These are phyloP conservation scores for Beta corolliflora DNA, from an alignment of 179 eudicot genomes.

Conservation along the genomic window DNA sequence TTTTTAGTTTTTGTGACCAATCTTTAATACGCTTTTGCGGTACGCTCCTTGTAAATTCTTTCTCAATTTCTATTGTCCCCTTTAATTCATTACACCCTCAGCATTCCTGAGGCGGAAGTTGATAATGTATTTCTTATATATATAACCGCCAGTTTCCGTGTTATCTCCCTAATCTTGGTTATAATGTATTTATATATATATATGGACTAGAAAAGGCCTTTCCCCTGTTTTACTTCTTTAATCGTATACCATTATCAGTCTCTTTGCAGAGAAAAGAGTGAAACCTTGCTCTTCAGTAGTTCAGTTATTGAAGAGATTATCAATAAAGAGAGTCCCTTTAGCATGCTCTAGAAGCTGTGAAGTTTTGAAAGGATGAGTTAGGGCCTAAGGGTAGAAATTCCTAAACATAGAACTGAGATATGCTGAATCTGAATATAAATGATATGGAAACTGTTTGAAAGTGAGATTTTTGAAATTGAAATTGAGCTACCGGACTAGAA, in stretches of 20 bases:
- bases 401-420: not conserved
- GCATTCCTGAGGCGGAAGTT: not conserved
- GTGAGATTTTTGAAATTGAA: too few relatives aligned
- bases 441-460: too few relatives aligned
- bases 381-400: not conserved
- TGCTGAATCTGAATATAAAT: too few relatives aligned
- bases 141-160: too few relatives aligned
- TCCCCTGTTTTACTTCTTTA: too few relatives aligned
- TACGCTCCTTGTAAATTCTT: too few relatives aligned
- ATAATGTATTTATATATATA: too few relatives aligned
- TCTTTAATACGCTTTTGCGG: not conserved
- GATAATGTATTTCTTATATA: not conserved
- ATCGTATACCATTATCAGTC: not conserved
- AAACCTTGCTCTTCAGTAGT: not conserved
- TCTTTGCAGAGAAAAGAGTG: not conserved
- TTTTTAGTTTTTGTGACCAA: not conserved
- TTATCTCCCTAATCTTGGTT: too few relatives aligned
- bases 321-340: not conserved
- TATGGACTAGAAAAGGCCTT: too few relatives aligned
- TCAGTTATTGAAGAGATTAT: not conserved
- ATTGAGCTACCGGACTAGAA: too few relatives aligned
- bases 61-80: not conserved
- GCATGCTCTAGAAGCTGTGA: too few relatives aligned
- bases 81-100: not conserved
- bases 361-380: too few relatives aligned